A percentile compares a stretch with the other conserved stretches of the same genome.
phyloP scores from a whole-genome alignment of 305 asterid genomes.

The Solanum chacoense region DNA sequence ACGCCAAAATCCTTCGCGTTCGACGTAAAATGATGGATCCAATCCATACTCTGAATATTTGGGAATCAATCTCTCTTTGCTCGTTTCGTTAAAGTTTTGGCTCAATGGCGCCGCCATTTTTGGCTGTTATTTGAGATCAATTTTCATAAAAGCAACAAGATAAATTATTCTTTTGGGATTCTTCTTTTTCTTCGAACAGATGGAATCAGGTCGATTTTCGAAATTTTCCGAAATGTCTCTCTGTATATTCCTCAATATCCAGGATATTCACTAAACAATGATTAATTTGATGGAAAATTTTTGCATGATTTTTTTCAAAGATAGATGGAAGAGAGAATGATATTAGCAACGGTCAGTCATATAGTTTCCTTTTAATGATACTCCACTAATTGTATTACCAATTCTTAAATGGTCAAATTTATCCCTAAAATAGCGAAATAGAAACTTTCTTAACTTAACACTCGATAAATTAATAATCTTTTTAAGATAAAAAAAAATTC shows the following conservation, averaged over 20 bases:
- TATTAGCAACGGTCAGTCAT: background rate
- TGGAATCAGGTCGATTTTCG: background rate
- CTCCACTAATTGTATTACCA: background rate
- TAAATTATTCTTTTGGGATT: background rate
- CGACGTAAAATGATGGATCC: conserved; percentile 18
- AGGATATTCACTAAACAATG: background rate
- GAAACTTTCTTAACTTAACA: background rate
- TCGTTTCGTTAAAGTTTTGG: conserved; percentile 46
- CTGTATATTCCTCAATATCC: background rate
- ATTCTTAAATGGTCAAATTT: background rate
- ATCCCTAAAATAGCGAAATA: background rate
- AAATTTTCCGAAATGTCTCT: background rate
- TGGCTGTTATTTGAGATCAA: background rate
- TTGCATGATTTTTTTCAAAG: background rate
- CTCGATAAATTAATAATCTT: background rate
- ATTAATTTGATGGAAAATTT: background rate
- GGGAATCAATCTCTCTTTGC: conserved; percentile 43
- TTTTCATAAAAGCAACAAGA: background rate
- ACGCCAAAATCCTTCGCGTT: conserved; percentile 11
- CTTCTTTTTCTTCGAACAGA: background rate
- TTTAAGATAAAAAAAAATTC: too few species aligned
- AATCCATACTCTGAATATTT: conserved; percentile 34
- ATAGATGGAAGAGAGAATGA: background rate
- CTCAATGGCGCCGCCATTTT: conserved; percentile 29
- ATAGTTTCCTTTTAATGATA: background rate